Conservation (phyloP, 2,329 filamentous ascomycete species). For the Madurella mycetomatis region DNA sequence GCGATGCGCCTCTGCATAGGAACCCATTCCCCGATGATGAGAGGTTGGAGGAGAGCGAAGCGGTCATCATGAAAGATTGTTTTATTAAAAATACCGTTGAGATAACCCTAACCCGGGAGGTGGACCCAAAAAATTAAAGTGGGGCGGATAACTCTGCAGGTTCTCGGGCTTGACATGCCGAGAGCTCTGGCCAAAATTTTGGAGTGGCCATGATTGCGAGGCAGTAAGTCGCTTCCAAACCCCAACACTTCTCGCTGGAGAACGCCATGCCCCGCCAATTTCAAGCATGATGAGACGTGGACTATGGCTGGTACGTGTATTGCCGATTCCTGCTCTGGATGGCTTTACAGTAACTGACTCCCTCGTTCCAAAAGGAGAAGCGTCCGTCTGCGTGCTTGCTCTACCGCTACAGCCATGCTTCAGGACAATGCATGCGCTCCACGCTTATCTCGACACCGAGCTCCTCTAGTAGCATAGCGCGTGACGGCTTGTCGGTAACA, state of each 20-base stretch:
- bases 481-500: not conserved
- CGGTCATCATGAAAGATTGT: too few relatives aligned
- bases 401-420: constrained; percentile 23
- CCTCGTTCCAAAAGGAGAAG: constrained; percentile 22
- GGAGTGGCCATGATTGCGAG: not conserved
- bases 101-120: too few relatives aligned
- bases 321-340: not conserved
- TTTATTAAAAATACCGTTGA: too few relatives aligned
- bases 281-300: constrained; percentile 41
- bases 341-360: constrained; percentile 4
- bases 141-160: too few relatives aligned
- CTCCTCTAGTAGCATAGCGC: not conserved
- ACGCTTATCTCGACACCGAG: constrained; percentile 1
- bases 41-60: too few relatives aligned
- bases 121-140: too few relatives aligned
- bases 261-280: constrained; percentile 20
- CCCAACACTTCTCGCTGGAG: not conserved
- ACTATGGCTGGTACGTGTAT: constrained; percentile 34
- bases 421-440: constrained; percentile 12
- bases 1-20: too few relatives aligned
- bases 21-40: too few relatives aligned
- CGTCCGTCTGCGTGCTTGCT: constrained; percentile 23
- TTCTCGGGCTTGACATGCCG: too few relatives aligned
- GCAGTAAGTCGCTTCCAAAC: not conserved
- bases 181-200: too few relatives aligned